These are phyloP conservation scores for Xerocomus amazonicus DNA, from an alignment of 1,284 basidiomycete species.

Conservation along the genomic window DNA sequence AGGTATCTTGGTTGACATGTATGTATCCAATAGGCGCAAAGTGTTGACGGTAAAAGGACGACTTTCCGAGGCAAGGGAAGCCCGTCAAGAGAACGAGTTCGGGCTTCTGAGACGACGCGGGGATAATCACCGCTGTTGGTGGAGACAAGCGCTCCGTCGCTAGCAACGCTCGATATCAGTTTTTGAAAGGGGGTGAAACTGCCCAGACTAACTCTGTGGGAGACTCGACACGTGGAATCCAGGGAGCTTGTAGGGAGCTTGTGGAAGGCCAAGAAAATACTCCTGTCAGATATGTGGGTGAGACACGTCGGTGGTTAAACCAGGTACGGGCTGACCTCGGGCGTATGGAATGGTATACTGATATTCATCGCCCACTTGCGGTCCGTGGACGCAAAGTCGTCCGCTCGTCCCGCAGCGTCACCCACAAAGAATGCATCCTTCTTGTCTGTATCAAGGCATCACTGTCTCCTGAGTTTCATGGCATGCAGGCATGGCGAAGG, in stretches of 20 bases:
- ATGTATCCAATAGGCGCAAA: conserved; percentile 70
- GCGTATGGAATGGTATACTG: conserved; percentile 68
- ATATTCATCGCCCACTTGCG: conserved; percentile 82
- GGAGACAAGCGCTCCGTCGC: conserved; percentile 64
- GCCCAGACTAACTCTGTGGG: conserved; percentile 36
- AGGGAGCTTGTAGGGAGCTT: conserved; percentile 42
- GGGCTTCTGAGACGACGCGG: conserved; percentile 1
- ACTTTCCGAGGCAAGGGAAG: conserved; percentile 85
- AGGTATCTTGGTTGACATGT: conserved; percentile 84
- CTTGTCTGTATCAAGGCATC: conserved; percentile 50
- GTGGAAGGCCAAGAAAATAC: conserved; percentile 67
- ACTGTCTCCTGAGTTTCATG: background rate
- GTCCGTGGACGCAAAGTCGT: conserved; percentile 79
- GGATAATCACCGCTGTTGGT: conserved; percentile 29
- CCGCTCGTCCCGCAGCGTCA: conserved; percentile 80
- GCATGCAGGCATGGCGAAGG: conserved; percentile 11
- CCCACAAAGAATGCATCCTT: conserved; percentile 75
- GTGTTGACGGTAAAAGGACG: conserved; percentile 69
- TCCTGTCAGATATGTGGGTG: conserved; percentile 45
- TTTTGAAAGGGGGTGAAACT: background rate
- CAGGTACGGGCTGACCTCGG: conserved; percentile 43
- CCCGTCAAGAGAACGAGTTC: conserved; percentile 87
- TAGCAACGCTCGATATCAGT: conserved; percentile 25
- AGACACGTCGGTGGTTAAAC: background rate
- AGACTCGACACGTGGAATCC: conserved; percentile 62